Evolutionary conservation across 805 yeast species (phyloP).

Genomic region (Sungouiozyma ichnusensis): DNA sequence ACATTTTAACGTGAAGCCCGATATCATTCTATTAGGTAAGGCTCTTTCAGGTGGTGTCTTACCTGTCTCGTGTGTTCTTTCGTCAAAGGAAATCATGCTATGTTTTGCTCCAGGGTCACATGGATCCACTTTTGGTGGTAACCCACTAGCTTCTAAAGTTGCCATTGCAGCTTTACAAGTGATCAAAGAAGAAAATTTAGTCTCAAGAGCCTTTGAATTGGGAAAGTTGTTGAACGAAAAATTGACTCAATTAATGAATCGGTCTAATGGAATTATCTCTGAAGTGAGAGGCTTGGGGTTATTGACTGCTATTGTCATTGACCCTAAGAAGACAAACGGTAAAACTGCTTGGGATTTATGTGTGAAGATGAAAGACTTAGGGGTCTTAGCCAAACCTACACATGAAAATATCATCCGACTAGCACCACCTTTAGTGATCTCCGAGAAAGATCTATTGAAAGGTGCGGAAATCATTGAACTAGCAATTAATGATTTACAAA

Average conservation of each 20-base stretch:
- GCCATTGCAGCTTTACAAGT: slow-evolving; percentile 91
- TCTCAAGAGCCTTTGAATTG: slow-evolving; percentile 60
- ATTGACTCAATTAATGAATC: slow-evolving; percentile 41
- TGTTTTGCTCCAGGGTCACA: slow-evolving; percentile 91
- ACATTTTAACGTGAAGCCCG: slow-evolving; percentile 80
- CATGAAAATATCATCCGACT: slow-evolving; percentile 91
- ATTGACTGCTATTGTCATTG: slow-evolving; percentile 84
- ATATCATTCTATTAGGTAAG: slow-evolving; percentile 80
- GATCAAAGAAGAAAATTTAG: slow-evolving; percentile 76
- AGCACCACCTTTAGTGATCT: slow-evolving; percentile 91
- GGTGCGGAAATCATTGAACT: slow-evolving; percentile 68
- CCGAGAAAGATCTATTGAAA: slow-evolving; percentile 71
- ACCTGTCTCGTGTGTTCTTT: slow-evolving; percentile 85
- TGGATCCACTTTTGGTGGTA: slow-evolving; percentile 97
- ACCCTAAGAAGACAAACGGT: slow-evolving; percentile 71
- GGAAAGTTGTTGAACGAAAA: slow-evolving; percentile 62
- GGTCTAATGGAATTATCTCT: slow-evolving; percentile 44
- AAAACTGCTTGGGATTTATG: slow-evolving; percentile 96
- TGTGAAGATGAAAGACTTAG: slow-evolving; percentile 74
- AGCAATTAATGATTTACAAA: slow-evolving; percentile 3
- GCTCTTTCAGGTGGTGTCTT: slow-evolving; percentile 92
- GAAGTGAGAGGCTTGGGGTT: slow-evolving; percentile 78
- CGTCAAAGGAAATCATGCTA: slow-evolving; percentile 83
- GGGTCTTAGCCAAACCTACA: slow-evolving; percentile 92
- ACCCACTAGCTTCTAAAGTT: slow-evolving; percentile 86